phyloP scores from a whole-genome alignment of 441 rosid species.

The Isatis lusitanica region DNA sequence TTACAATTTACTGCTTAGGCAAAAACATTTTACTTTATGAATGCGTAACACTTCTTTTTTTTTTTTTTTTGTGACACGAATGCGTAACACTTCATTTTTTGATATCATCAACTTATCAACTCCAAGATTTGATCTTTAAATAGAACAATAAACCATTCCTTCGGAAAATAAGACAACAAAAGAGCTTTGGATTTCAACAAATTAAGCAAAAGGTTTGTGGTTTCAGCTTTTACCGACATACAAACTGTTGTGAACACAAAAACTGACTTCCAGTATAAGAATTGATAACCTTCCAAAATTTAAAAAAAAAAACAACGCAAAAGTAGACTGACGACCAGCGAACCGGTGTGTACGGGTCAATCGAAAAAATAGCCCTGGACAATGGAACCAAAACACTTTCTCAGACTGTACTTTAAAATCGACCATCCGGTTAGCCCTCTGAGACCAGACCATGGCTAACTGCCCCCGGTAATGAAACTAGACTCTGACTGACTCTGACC shows the following conservation, averaged over 20 bases:
- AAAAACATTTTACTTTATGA: neutral
- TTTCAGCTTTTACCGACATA: neutral
- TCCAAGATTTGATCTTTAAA: neutral
- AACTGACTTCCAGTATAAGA: neutral
- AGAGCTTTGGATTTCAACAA: neutral
- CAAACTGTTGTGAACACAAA: conserved; percentile 22
- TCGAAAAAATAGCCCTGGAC: conserved; percentile 17
- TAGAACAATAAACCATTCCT: neutral
- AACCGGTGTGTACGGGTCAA: neutral
- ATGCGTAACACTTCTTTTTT: no score
- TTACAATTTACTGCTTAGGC: neutral
- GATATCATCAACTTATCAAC: neutral
- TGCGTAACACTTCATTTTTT: no score
- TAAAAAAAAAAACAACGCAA: neutral
- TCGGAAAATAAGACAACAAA: neutral
- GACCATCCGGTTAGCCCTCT: conserved; percentile 5
- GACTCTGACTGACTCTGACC: conserved; percentile 27
- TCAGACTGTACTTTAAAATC: conserved; percentile 23
- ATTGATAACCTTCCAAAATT: conserved; percentile 12
- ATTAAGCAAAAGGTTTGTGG: neutral
- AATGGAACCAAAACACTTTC: conserved; percentile 1
- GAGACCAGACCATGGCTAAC: neutral
- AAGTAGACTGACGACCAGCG: conserved; percentile 5
- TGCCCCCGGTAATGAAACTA: conserved; percentile 9
- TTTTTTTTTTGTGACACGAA: no score